Evolutionary conservation across 1,139 yeast species (phyloP).

Genomic region (Candida sp.): DNA sequence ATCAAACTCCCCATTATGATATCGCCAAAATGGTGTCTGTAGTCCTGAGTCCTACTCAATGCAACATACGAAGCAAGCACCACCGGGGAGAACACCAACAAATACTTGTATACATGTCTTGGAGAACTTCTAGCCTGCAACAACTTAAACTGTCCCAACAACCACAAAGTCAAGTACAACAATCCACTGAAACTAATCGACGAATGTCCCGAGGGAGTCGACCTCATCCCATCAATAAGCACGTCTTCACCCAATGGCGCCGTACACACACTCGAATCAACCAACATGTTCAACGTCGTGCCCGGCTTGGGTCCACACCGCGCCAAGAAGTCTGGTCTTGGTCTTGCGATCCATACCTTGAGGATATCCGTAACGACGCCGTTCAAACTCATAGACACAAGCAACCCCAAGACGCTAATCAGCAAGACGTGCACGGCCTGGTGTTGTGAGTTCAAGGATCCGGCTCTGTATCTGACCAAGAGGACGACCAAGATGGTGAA

Average conservation of each 20-base stretch:
- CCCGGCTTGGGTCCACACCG: conserved; percentile 60
- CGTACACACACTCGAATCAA: conserved; percentile 37
- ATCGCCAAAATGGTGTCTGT: conserved; percentile 78
- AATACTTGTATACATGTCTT: conserved; percentile 18
- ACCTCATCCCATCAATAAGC: conserved; percentile 71
- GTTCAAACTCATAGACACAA: conserved; percentile 23
- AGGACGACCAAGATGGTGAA: conserved; percentile 14
- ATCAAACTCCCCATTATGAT: conserved; percentile 57
- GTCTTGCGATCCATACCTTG: conserved; percentile 80
- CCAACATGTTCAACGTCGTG: conserved; percentile 40
- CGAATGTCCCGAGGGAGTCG: conserved; percentile 86
- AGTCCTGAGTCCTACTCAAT: conserved; percentile 69
- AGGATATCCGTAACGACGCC: conserved; percentile 63
- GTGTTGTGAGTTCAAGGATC: conserved; percentile 9
- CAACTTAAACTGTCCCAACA: conserved; percentile 53
- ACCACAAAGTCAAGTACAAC: conserved; percentile 66
- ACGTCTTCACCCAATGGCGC: conserved; percentile 52
- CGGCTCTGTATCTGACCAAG: conserved; percentile 8
- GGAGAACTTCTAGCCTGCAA: conserved; percentile 8
- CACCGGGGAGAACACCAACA: conserved; percentile 21
- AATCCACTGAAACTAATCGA: conserved; percentile 71
- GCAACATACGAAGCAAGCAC: conserved; percentile 55
- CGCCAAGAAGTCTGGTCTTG: conserved; percentile 78
- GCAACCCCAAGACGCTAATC: conserved; percentile 28
- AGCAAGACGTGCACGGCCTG: conserved; percentile 23